Conservation (phyloP, 2,329 filamentous ascomycete genomes). For the Blastomyces emzantsi region DNA sequence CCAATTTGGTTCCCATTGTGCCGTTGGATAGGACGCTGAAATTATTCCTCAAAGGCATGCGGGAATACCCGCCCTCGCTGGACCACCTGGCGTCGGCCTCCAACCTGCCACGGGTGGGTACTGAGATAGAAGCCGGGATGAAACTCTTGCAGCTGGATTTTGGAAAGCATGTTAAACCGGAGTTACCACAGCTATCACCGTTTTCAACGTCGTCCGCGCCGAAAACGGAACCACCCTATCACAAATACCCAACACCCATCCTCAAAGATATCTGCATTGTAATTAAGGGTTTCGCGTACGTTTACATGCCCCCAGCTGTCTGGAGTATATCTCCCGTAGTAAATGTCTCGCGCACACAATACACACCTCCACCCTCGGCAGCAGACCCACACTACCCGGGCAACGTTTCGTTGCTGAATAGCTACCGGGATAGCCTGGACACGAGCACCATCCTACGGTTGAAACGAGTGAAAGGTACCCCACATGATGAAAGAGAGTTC, state of each 20-base stretch:
- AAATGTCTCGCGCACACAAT: neutral
- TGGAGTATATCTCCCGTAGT: neutral
- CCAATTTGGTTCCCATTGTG: slow-evolving; percentile 16
- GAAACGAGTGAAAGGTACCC: neutral
- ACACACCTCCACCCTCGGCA: neutral
- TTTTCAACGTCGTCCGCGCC: neutral
- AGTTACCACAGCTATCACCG: neutral
- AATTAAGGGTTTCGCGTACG: neutral
- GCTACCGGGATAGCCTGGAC: neutral
- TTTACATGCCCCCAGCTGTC: slow-evolving; percentile 1
- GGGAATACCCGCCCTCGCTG: neutral
- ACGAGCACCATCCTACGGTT: neutral
- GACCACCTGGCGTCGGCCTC: neutral
- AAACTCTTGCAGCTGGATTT: neutral
- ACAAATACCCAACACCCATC: neutral
- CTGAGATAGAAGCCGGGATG: neutral
- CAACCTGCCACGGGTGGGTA: neutral
- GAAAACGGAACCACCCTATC: neutral
- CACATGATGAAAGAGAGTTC: slow-evolving; percentile 17
- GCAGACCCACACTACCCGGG: neutral
- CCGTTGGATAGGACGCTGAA: neutral
- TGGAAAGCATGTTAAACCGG: neutral
- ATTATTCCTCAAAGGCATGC: neutral
- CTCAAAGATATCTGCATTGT: neutral
- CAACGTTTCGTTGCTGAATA: neutral